These are phyloP conservation scores for Coelastrella sp. DNA, from an alignment of 139 green algal genomes.

Conservation along the genomic window DNA sequence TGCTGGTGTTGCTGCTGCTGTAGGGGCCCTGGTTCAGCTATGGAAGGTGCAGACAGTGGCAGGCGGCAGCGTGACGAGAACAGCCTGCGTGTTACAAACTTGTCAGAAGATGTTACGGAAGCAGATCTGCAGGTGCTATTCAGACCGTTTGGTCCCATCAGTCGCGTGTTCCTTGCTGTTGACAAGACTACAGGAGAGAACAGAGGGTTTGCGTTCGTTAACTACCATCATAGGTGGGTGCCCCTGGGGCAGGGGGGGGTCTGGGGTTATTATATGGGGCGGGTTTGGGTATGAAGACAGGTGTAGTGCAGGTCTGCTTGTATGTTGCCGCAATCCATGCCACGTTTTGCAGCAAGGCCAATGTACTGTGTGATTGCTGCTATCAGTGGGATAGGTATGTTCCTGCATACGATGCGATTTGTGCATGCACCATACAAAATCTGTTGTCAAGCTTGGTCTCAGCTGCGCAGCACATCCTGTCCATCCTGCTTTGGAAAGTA, in stretches of 20 bases:
- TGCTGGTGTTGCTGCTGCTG: not conserved
- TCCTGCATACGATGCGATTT: no score
- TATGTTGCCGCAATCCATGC: not conserved
- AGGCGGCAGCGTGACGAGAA: slow-evolving; percentile 91
- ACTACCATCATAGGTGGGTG: slow-evolving; percentile 87
- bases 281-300: no score
- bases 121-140: slow-evolving; percentile 86
- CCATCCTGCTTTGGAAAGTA: not conserved
- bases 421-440: no score
- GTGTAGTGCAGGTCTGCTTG: no score
- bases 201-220: slow-evolving; percentile 99
- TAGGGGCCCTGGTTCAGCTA: slow-evolving; percentile 34
- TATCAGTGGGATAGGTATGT: no score
- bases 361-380: no score
- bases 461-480: no score
- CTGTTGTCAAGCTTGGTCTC: no score
- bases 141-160: slow-evolving; percentile 93
- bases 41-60: slow-evolving; percentile 20
- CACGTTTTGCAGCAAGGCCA: no score
- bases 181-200: slow-evolving; percentile 95
- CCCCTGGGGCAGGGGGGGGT: not conserved
- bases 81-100: slow-evolving; percentile 96
- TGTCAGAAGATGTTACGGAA: slow-evolving; percentile 74
- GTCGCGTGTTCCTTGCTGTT: slow-evolving; percentile 95
- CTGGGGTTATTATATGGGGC: no score